Evolutionary conservation across 2,329 filamentous ascomycete genomes (phyloP), one percentile per base, ranked within the genome.

Genomic region (Penicillium sp.): DNA sequence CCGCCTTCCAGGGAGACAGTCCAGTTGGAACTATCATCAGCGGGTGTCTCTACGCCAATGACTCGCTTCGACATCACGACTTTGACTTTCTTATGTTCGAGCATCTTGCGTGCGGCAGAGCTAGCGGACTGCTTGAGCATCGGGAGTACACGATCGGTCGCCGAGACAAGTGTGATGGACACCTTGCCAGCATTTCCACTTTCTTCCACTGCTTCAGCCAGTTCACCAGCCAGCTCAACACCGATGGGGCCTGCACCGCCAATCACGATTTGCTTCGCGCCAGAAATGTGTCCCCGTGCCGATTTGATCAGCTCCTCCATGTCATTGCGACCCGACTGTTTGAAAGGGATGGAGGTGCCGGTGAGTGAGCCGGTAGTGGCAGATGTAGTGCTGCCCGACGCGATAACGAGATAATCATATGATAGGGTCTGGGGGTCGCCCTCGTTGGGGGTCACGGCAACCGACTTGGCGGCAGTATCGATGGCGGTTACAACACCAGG

Each of bases 361-460:
- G 51, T 60, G 72, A 54, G 42, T 23, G 57, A 49, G 40, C 62
- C 63, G 3, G 75, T 68, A 0, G 76, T 71, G 26, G 76, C 71
- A 9, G 73, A 67, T 1, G 81, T 80, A 11, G 64, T 74, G 36
- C 78, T 78, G 7, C 82, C 82, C 0, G 81, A 82, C 8, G 81
- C 81, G 54, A 84, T 78, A 45, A 85, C 71, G 2, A 85, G 72
- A n/a, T 80, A 78, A 59, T 83, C 77, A 64, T 81, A 85, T 2
- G 70, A 51, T 10, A 84, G 58, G 4, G 61, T 19, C 43, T 55
- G 44, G 40, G 53, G n/a, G 44, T 57, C 29, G 60, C 64, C 43
- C 64, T 67, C 18, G 64, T 66, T 62, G 16, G 70, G 74, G 45
- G 67, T 70, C 60, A 81, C 72, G 3, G 72, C 68, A 7, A 85